A percentile compares a stretch with the other conserved stretches of the same genome.
Conservation (phyloP, 2,329 filamentous ascomycete species). For the Arthrocladium fulminans region DNA sequence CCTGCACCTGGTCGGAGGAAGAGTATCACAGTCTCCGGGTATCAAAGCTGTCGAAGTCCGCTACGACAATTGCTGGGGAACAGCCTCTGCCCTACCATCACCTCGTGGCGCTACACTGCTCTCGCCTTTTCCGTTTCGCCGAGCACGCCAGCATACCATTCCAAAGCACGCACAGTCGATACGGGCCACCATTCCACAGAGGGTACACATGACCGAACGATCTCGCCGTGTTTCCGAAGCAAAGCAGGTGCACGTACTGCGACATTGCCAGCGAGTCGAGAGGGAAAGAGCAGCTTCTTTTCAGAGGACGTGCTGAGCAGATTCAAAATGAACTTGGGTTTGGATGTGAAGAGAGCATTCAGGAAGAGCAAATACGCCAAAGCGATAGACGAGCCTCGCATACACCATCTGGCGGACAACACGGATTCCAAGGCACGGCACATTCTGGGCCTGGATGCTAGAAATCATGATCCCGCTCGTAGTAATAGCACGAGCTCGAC, state of each 20-base stretch:
- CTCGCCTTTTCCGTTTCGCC: too few species aligned
- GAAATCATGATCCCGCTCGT: conserved; percentile 14
- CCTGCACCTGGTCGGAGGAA: too few species aligned
- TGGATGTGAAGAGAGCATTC: conserved; percentile 6
- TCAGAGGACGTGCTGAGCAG: not conserved
- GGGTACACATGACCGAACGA: too few species aligned
- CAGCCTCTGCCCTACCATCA: too few species aligned
- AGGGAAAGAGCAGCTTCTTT: not conserved
- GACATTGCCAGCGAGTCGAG: not conserved
- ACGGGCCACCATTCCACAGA: too few species aligned
- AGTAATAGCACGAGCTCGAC: conserved; percentile 22
- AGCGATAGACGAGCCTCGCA: not conserved
- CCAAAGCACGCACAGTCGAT: too few species aligned
- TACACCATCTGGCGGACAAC: not conserved
- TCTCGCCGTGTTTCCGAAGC: not conserved
- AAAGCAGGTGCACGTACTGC: not conserved
- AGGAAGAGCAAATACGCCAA: conserved; percentile 1
- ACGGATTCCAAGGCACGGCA: conserved; percentile 16
- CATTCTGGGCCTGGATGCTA: conserved; percentile 20
- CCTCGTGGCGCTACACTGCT: too few species aligned
- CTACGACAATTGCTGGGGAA: too few species aligned
- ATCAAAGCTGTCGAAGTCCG: too few species aligned
- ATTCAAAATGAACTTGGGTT: not conserved
- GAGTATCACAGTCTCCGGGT: too few species aligned
- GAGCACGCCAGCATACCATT: too few species aligned